phyloP scores from a whole-genome alignment of 257 asterid genomes.

The Forsythia viridissima region DNA sequence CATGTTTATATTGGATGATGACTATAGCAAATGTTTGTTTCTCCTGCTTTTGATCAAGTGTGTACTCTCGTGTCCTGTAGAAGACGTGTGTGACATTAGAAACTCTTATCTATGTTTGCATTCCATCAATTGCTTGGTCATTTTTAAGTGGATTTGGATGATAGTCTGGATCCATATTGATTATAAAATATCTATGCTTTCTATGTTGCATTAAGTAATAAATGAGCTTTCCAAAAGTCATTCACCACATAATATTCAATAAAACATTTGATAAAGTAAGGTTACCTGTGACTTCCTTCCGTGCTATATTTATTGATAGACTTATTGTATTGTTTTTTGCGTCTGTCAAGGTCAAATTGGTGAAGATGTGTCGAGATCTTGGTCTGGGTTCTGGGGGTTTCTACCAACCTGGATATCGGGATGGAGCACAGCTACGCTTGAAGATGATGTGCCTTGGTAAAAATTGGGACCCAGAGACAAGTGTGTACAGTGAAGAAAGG shows the following conservation, averaged over 20 bases:
- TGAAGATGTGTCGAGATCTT: conserved; percentile 54
- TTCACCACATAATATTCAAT: conserved; percentile 2
- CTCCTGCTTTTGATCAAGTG: not conserved
- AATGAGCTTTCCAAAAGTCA: not conserved
- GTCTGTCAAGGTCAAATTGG: conserved; percentile 53
- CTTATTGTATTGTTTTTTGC: not conserved
- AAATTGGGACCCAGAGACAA: conserved; percentile 72
- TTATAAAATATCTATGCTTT: not conserved
- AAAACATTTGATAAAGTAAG: not conserved
- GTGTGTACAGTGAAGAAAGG: conserved; percentile 49
- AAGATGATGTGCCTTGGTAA: conserved; percentile 93
- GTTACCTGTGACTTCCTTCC: not conserved
- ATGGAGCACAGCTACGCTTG: conserved; percentile 61
- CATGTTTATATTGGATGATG: not conserved
- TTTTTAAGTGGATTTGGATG: not conserved
- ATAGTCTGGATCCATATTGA: not conserved
- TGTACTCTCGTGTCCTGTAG: not conserved
- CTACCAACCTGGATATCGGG: conserved; percentile 66
- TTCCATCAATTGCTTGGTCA: not conserved
- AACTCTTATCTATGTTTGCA: not conserved
- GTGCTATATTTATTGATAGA: not conserved
- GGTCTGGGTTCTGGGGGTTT: conserved; percentile 76
- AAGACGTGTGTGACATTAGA: not conserved
- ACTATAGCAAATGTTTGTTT: not conserved
- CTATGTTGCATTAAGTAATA: not conserved